Evolutionary conservation across 2,329 filamentous ascomycete species (phyloP), one percentile per base, ranked within the genome.

Genomic region (Blastomyces silverae): DNA sequence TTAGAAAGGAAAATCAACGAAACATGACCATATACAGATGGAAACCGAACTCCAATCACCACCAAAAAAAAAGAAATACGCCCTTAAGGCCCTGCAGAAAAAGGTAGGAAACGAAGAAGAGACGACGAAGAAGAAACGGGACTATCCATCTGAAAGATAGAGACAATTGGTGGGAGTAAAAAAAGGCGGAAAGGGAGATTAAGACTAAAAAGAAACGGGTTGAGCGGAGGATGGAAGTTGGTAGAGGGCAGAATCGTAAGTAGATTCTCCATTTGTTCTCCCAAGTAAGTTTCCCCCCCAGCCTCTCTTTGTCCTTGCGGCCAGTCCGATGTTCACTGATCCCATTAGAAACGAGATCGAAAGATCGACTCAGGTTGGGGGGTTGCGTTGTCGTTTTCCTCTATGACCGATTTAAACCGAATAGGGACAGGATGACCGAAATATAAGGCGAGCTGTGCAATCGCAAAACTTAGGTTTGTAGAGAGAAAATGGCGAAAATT

Each of bases 101-200:
- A 28, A 46, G 10, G 44, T 2, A 13, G 11, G 1, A 28, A 56
- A 39, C 4, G 60, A 61, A 34, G 13, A 52, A 52, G 37, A 25
- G n/a, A 61, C 17, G 37, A 65, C 5, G 17, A 37, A 53, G 67
- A 68, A 11, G 2, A 39, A 39, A 39, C 10, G 10, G 37, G 1
- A 39, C 37, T 39, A 39, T 39, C 37, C 10, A 39, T 39, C 2
- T 13, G 1, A 39, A 39, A 10, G 10, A 2, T 39, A 39, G 37
- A 13, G 37, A 39, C 10, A 39, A 39, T 3, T 13, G 3, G 0
- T 11, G 37, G 37, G 37, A n/a, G 3, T 3, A 13, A 2, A 39
- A 3, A 39, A 2, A 65, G n/a, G n/a, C 31, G 44, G n/a, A 60
- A 28, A 17, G 58, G 50, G 67, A 17, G 11, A 52, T 28, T 52